phyloP scores from a whole-genome alignment of 1,284 basidiomycete species.

The Phenoliferia sp. region DNA sequence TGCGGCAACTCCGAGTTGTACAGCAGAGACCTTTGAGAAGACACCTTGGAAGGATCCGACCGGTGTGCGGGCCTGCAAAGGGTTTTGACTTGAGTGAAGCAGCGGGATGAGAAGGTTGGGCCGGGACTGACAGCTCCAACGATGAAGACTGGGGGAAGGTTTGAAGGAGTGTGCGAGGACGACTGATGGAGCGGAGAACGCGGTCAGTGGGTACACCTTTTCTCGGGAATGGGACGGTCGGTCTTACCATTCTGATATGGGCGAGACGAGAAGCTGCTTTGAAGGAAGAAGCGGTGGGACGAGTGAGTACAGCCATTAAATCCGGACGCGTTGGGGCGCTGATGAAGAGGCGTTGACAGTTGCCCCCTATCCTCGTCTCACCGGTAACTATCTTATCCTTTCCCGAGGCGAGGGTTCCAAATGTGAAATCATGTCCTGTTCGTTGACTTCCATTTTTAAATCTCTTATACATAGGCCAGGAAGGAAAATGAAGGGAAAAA shows the following conservation, averaged over 20 bases:
- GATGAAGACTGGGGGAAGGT: conserved; percentile 71
- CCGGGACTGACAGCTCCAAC: conserved; percentile 60
- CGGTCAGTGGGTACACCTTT: background rate
- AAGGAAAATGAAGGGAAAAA: too few relatives aligned
- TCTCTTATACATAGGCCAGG: too few relatives aligned
- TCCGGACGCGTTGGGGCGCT: too few relatives aligned
- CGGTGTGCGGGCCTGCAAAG: conserved; percentile 68
- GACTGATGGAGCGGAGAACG: conserved; percentile 3
- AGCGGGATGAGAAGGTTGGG: background rate
- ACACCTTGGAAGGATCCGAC: conserved; percentile 80
- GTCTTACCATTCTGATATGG: conserved; percentile 27
- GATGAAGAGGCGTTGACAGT: too few relatives aligned
- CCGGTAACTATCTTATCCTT: too few relatives aligned
- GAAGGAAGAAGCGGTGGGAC: conserved; percentile 4
- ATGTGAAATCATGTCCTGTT: too few relatives aligned
- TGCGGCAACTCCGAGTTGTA: conserved; percentile 78
- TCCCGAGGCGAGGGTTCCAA: too few relatives aligned
- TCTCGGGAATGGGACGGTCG: background rate
- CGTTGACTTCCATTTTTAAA: too few relatives aligned
- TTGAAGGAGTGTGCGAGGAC: conserved; percentile 13
- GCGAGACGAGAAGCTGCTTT: conserved; percentile 20
- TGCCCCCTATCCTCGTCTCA: too few relatives aligned
- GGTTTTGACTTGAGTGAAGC: background rate
- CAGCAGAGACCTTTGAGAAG: conserved; percentile 81
- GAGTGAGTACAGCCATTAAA: too few relatives aligned